Base-by-base conservation (phyloP, 192 early-diverging fungal species). In the Umbelopsis isabellina region DNA sequence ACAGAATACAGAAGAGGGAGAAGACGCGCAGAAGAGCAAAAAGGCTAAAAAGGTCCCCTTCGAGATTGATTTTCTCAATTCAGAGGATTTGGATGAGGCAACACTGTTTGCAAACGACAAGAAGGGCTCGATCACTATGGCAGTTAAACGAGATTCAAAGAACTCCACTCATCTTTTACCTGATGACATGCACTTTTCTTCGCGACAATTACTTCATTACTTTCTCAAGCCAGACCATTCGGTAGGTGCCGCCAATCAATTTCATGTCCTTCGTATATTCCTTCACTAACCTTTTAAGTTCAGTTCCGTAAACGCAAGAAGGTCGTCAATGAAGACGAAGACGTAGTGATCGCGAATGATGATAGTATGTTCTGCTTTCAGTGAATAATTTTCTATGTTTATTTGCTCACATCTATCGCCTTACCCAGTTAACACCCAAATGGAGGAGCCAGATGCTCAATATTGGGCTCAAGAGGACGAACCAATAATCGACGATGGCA, bases 131-230 rank as follows among this genome's bases (percentile, higher is more conserved):
- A 87, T 92, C 30, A 81, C 79, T 2, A 70, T 91, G 68, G 80
- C 88, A 8, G n/a, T 47, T 4, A 69, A 70, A 33, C 46, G 72
- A 4, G 49, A 46, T 12, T 3, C 37, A 41, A 80, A 80, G 49
- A 85, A 89, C 27, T 55, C 79, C 13, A 76, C 74, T 46, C 86
- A 93, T 72, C 75, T 93, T 37, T 85, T 98, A 18, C 96, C 94
- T 12, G 92, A 94, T 49, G 96, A 98, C 78, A 85, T 93, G 66
- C 84, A 86, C 65, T 88, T 86, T 73, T 82, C 81, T 21, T 88
- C 86, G 0, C 84, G 83, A 65, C 79, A 88, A 37, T 52, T 88
- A 44, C 47, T 88, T 13, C 74, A 79, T 48, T 80, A 80, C 65
- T 88, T 88, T 49, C 61, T 80, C 18, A 88, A 84, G 61, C 81